Evolutionary conservation across 306 rosid genomes (phyloP).

Genomic region (Argentina anserina): DNA sequence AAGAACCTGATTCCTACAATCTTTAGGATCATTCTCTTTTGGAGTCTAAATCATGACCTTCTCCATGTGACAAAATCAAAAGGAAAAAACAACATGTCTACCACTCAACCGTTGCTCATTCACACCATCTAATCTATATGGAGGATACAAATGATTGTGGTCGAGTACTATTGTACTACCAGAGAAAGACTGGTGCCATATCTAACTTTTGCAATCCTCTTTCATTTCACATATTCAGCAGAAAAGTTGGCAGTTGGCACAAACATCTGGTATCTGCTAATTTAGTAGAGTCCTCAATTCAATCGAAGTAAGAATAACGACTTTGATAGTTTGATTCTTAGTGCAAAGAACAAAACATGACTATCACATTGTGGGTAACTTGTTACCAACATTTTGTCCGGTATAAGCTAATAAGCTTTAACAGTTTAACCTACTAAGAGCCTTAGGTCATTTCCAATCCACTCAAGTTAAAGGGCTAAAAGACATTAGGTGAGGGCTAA

Average conservation of each 20-base stretch:
- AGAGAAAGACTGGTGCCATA: background rate
- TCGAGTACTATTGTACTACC: background rate
- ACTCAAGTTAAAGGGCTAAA: no score
- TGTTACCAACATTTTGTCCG: no score
- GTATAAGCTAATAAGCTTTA: no score
- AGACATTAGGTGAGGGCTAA: no score
- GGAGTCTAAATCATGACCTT: slow-evolving; percentile 1
- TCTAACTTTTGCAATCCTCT: background rate
- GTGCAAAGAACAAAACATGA: background rate
- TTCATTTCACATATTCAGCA: background rate
- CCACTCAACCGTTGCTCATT: background rate
- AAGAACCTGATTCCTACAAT: slow-evolving; percentile 32
- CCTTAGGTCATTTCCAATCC: no score
- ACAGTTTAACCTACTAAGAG: no score
- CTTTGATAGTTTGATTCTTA: no score
- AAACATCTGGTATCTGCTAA: background rate
- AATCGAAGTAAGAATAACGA: background rate
- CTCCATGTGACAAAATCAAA: slow-evolving; percentile 19
- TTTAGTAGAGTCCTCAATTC: background rate
- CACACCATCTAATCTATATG: background rate
- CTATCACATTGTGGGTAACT: no score
- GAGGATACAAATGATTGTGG: background rate
- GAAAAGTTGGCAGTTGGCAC: background rate
- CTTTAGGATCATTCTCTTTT: slow-evolving; percentile 17
- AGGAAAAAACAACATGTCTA: background rate